phyloP scores from a whole-genome alignment of 2,329 filamentous ascomycete species.

The Fusarium sp. region DNA sequence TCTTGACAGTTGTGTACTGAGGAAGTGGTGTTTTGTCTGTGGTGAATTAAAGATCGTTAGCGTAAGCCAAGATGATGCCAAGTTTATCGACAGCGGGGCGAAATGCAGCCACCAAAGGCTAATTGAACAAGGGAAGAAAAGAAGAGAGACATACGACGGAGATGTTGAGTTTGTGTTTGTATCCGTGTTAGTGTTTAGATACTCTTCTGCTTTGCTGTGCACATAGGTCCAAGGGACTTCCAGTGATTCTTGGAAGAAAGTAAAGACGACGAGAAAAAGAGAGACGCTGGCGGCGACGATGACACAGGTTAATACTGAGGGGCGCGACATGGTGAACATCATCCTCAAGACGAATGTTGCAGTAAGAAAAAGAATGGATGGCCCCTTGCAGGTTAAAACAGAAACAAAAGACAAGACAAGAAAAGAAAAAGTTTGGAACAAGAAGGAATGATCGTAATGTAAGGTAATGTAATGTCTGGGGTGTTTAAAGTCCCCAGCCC shows the following conservation, averaged over 20 bases:
- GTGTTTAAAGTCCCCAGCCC: conserved; percentile 1
- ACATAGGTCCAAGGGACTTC: conserved; percentile 26
- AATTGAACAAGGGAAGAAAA: neutral
- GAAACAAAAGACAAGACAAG: neutral
- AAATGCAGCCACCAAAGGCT: neutral
- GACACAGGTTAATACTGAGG: conserved; percentile 19
- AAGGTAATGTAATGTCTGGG: neutral
- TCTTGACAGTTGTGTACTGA: conserved; percentile 29
- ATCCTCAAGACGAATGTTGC: conserved; percentile 21
- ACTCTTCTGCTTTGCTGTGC: conserved; percentile 26
- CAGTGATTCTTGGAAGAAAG: conserved; percentile 30
- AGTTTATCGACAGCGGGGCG: conserved; percentile 8
- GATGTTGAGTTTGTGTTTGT: neutral
- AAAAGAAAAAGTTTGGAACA: neutral
- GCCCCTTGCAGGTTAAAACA: neutral
- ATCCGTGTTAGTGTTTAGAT: conserved; percentile 7
- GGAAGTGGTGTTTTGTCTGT: neutral
- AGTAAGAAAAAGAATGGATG: conserved; percentile 1
- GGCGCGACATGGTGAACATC: conserved; percentile 28
- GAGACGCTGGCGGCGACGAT: conserved; percentile 25
- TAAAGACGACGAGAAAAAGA: conserved; percentile 32
- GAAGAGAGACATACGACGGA: conserved; percentile 13
- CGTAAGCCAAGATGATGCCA: conserved; percentile 19
- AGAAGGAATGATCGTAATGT: neutral
- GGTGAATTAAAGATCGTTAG: conserved; percentile 15